These are phyloP conservation scores for Chenopodium suecicum DNA, from an alignment of 148 eudicot species.

Conservation along the genomic window DNA sequence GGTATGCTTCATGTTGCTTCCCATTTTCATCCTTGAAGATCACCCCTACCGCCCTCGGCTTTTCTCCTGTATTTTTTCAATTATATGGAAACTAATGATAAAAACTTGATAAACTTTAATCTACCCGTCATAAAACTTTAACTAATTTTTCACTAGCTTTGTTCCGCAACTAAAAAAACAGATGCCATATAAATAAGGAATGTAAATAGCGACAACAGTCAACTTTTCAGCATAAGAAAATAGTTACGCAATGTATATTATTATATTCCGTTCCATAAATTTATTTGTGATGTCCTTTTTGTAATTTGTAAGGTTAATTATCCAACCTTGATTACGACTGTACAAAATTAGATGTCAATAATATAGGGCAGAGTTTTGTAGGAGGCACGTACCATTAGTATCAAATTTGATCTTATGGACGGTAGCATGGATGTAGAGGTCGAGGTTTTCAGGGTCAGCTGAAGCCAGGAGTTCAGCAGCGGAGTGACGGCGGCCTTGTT, in stretches of 20 bases:
- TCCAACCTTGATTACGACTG: too few species aligned
- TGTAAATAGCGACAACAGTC: neutral
- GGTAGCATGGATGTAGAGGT: slow-evolving; percentile 64
- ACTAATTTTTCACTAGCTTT: too few species aligned
- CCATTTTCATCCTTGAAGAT: slow-evolving; percentile 83
- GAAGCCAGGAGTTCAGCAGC: slow-evolving; percentile 79
- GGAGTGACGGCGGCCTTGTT: slow-evolving; percentile 69
- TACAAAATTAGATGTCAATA: too few species aligned
- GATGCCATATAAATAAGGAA: neutral
- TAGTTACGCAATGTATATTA: too few species aligned
- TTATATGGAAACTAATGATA: neutral
- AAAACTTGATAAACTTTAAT: too few species aligned
- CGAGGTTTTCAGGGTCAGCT: slow-evolving; percentile 51
- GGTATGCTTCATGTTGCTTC: slow-evolving; percentile 45
- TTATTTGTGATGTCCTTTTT: too few species aligned
- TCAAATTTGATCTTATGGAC: slow-evolving; percentile 69
- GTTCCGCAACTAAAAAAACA: too few species aligned
- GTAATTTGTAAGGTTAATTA: too few species aligned
- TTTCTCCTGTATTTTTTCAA: slow-evolving; percentile 38
- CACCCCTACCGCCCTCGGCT: slow-evolving; percentile 77
- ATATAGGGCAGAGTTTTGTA: too few species aligned
- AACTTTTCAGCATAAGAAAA: neutral
- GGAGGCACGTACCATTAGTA: slow-evolving; percentile 32
- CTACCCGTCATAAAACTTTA: too few species aligned
- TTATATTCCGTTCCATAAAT: neutral